phyloP scores from a whole-genome alignment of 345 rosid species.

The Balakata baccata region DNA sequence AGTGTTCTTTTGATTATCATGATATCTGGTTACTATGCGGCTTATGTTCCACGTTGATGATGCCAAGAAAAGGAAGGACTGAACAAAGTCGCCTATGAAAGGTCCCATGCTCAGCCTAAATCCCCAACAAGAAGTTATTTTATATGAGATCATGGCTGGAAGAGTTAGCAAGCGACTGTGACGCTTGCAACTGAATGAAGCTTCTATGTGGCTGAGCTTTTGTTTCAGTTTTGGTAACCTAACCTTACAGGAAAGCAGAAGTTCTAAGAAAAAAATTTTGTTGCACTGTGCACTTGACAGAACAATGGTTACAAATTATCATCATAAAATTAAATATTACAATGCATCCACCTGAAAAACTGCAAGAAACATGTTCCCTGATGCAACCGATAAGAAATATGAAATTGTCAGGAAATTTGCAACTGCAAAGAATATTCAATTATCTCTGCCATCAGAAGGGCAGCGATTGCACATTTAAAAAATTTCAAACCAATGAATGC shows the following conservation, averaged over 20 bases:
- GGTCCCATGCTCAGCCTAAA: not conserved
- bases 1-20: not conserved
- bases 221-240: too few species aligned
- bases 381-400: not conserved
- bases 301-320: not conserved
- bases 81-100: not conserved
- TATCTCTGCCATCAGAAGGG: not conserved
- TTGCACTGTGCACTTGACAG: not conserved
- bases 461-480: too few species aligned
- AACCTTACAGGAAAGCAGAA: too few species aligned
- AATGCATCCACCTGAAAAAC: not conserved
- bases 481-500: not conserved
- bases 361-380: not conserved
- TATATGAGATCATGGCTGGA: too few species aligned
- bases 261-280: too few species aligned
- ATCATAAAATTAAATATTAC: not conserved
- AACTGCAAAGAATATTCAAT: too few species aligned
- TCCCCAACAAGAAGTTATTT: too few species aligned
- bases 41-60: conserved; percentile 36
- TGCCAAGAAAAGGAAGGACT: conserved; percentile 37
- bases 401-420: not conserved
- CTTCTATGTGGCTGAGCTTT: too few species aligned
- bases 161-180: too few species aligned
- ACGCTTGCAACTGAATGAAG: too few species aligned
- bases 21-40: conserved; percentile 35